Evolutionary conservation across 2,329 filamentous ascomycete species (phyloP), one percentile per base, ranked within the genome.

Genomic region (Phoma herbarum): DNA sequence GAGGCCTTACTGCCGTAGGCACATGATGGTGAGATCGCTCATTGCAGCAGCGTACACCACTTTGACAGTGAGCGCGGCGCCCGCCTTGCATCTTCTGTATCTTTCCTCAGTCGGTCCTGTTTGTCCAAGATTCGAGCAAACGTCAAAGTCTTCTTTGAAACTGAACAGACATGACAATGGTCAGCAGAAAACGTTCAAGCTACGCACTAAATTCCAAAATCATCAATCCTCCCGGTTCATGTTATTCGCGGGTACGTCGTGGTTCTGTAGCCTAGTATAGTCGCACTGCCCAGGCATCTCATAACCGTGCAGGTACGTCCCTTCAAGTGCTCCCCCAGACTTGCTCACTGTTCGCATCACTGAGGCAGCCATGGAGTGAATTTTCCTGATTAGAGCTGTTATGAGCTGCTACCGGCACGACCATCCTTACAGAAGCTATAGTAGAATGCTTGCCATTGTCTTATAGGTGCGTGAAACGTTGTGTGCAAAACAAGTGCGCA

Each of bases 391-490:
- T n/a, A 3, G 11, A 35, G 12, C 31, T 16, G 4, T 3, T n/a
- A n/a, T 1, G 2, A 14, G 20, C 12, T 23, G 9, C 37, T 23
- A 7, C 2, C 3, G 20, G 11, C 11, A 11, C 3, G 16, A n/a
- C 5, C 18, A 26, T 18, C 22, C 1, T 4, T 26, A 2, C 49
- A 37, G 16, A 3, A 2, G 11, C 20, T 45, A 28, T 50, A 39
- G 18, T 48, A 9, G 16, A 22, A 23, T 12, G 10, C 6, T 2
- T 18, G 18, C 23, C 3, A 6, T 3, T n/a, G 20, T 26, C 3
- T 12, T 26, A 48, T 39, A 49, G n/a, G 14, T 20, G 12, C 6
- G 16, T 33, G 50, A 59, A 49, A 59, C 56, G 18, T 16, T 26
- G 14, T 26, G 33, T 29, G 42, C 31, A 52, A 33, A 47, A 22